Conservation (phyloP, 768 basidiomycete genomes). For the Naganishia friedmannii region DNA sequence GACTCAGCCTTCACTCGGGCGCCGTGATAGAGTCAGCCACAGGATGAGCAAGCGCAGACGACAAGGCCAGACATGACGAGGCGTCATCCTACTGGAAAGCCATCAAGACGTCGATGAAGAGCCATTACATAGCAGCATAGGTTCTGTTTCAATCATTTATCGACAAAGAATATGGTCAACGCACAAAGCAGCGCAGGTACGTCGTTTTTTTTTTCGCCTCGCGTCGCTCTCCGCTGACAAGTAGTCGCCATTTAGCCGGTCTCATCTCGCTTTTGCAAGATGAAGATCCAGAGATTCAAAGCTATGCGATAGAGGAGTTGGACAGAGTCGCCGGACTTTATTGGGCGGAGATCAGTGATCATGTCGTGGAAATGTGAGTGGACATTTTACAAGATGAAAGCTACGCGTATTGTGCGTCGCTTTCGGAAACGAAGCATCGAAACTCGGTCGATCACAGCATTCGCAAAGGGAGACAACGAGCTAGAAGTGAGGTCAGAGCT, state of each 20-base stretch:
- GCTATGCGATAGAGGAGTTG: conserved; percentile 82
- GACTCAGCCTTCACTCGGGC: not conserved
- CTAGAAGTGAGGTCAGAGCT: not conserved
- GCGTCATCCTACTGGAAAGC: conserved; percentile 3
- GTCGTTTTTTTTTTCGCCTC: not conserved
- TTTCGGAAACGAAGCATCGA: no score
- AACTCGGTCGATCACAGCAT: not conserved
- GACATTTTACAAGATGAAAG: not conserved
- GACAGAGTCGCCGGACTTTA: conserved; percentile 84
- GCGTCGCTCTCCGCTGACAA: not conserved
- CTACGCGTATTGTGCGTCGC: no score
- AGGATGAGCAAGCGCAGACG: conserved; percentile 23
- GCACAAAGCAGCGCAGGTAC: conserved; percentile 44
- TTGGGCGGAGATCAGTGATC: conserved; percentile 98
- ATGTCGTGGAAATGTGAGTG: conserved; percentile 80
- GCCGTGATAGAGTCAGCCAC: not conserved
- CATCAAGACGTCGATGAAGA: not conserved
- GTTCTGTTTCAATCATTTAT: not conserved
- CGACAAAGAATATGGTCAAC: conserved; percentile 29
- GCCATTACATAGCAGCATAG: not conserved
- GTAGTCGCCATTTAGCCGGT: conserved; percentile 63
- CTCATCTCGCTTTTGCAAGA: conserved; percentile 88
- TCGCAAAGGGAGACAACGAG: not conserved
- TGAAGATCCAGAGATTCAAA: conserved; percentile 73
- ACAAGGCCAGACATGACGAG: conserved; percentile 14